Evolutionary conservation across 176 grass and related monocot species (phyloP).

Genomic region (Elaeis guineensis): DNA sequence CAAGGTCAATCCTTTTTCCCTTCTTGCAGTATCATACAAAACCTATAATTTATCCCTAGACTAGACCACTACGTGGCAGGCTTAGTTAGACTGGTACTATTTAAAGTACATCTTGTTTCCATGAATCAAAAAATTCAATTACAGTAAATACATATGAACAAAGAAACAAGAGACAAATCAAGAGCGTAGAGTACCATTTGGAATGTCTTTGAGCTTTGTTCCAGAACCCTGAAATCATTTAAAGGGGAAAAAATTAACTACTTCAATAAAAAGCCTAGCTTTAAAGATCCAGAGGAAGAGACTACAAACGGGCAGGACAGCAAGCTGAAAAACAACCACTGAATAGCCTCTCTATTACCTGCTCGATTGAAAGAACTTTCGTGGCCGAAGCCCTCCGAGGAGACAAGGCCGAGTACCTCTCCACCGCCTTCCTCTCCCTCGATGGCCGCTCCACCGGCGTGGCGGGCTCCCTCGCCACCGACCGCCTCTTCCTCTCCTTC

Average conservation of each 20-base stretch:
- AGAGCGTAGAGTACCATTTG: conserved; percentile 48
- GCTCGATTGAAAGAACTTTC: conserved; percentile 51
- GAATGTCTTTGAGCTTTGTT: conserved; percentile 86
- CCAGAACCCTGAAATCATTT: conserved; percentile 66
- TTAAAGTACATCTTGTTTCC: too few relatives aligned
- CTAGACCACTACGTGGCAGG: too few relatives aligned
- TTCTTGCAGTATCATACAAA: too few relatives aligned
- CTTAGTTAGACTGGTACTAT: too few relatives aligned
- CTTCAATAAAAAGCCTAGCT: not conserved
- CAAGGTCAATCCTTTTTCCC: too few relatives aligned
- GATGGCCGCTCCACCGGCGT: conserved; percentile 39
- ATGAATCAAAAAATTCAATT: too few relatives aligned
- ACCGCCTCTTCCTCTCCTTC: conserved; percentile 24
- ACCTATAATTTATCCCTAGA: too few relatives aligned
- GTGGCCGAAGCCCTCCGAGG: conserved; percentile 32
- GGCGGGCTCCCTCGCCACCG: not conserved
- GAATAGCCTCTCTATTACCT: conserved; percentile 29
- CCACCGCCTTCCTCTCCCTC: conserved; percentile 83
- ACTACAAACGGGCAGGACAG: too few relatives aligned
- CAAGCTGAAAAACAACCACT: too few relatives aligned
- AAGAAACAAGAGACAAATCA: not conserved
- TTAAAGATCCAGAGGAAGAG: not conserved
- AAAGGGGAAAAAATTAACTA: not conserved
- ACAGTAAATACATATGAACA: not conserved
- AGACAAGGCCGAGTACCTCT: conserved; percentile 64